Base-by-base conservation (phyloP, 2,329 filamentous ascomycete species). In the Lachnellula arida region DNA sequence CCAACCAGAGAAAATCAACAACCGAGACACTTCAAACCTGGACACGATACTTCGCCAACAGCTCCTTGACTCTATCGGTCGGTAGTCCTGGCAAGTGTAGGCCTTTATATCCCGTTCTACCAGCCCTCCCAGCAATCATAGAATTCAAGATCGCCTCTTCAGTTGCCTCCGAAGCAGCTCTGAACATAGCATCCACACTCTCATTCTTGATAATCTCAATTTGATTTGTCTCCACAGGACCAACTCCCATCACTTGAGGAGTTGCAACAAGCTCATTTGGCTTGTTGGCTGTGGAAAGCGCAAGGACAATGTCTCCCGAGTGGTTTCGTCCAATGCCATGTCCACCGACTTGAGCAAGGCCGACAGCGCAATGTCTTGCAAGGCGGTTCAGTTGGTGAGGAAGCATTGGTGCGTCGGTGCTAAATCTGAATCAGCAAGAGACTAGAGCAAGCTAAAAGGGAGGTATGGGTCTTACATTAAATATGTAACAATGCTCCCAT, bases 91-190 rank as follows among this genome's bases (percentile, higher is more conserved):
- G 76, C 1, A 82, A 71, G 25, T 65, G 77, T 7, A 72, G 68
- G 1, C 77, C 80, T 49, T 76, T 72, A 56, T 78, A 75, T 0
- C 83, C 83, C 1, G 74, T 76, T 73, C 84, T 80, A 0, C 78
- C 81, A 62, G 83, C 78, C 1, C 83, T 82, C 73, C 80, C 84
- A 58, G 77, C 84, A 53, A 68, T 57, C 8, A 87, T 69, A 0
- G 79, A 77, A 65, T 88, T 88, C 59, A 85, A 80, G 53, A 88
- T 85, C 1, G 82, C 78, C 69, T 88, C 85, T 63, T 88, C 84
- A 0, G 81, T 81, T 0, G 79, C 80, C 64, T 88, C 84, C 0
- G 81, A 80, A 2, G 76, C 78, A 1, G 82, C 84, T 66, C 85
- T 78, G 56, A 88, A 83, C 55, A 86, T 68, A 0, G 77, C 76